These are phyloP conservation scores for Colletotrichum godetiae DNA, from an alignment of 2,329 filamentous ascomycete genomes.

Conservation along the genomic window DNA sequence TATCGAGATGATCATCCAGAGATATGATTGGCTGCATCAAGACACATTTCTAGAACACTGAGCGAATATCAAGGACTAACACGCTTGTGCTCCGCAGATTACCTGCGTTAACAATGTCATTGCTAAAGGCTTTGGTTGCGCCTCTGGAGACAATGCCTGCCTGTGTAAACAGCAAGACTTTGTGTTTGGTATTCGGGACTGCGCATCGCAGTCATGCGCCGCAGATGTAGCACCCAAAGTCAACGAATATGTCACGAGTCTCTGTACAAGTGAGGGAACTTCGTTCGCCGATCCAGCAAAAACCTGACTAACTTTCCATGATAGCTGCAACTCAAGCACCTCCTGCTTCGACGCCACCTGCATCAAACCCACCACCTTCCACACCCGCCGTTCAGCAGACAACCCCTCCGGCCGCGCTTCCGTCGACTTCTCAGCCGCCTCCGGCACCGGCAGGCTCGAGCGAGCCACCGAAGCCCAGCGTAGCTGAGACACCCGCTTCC, in stretches of 20 bases:
- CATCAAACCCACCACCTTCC: constrained; percentile 8
- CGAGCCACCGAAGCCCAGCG: not conserved
- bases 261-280: constrained; percentile 44
- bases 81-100: not conserved
- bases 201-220: constrained; percentile 46
- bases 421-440: constrained; percentile 9
- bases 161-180: constrained; percentile 52
- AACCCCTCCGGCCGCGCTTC: constrained; percentile 3
- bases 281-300: not conserved
- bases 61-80: not conserved
- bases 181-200: constrained; percentile 52
- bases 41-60: not conserved
- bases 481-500: not conserved
- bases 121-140: constrained; percentile 40
- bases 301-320: not conserved
- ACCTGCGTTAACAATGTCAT: constrained; percentile 34
- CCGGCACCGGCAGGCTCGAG: not conserved
- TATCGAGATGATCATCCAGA: too few species aligned
- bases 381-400: constrained; percentile 3
- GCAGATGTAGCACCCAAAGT: constrained; percentile 43
- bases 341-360: constrained; percentile 15
- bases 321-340: constrained; percentile 21
- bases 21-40: not conserved
- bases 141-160: constrained; percentile 46
- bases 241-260: constrained; percentile 39